These are phyloP conservation scores for Echeveria elegans DNA, from an alignment of 164 flowering plant species.

Conservation along the genomic window DNA sequence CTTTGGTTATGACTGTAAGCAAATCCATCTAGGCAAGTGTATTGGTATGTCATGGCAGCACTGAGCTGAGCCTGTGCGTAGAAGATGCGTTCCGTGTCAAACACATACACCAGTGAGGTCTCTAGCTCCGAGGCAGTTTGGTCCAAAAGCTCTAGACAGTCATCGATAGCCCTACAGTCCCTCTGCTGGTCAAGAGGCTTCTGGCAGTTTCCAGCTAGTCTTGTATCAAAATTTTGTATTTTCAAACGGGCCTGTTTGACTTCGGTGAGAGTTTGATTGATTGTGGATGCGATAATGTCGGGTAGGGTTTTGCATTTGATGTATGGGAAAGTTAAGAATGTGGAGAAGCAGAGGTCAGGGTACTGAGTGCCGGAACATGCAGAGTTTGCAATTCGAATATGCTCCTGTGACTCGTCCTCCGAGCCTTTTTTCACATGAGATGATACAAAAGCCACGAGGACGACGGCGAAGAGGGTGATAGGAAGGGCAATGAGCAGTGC, in stretches of 20 bases:
- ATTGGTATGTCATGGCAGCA: conserved; percentile 77
- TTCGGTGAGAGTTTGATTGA: conserved; percentile 33
- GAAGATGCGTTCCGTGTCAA: conserved; percentile 16
- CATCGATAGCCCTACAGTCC: conserved; percentile 46
- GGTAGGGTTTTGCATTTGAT: conserved; percentile 39
- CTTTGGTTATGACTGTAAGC: conserved; percentile 21
- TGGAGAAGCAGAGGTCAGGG: conserved; percentile 16
- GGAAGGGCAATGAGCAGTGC: not conserved
- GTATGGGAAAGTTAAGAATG: conserved; percentile 48
- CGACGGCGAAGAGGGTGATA: not conserved
- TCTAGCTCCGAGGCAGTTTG: conserved; percentile 39
- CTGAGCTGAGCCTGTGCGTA: conserved; percentile 52
- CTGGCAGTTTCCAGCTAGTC: conserved; percentile 8
- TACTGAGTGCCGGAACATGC: not conserved
- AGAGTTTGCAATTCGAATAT: not conserved
- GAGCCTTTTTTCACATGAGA: not conserved
- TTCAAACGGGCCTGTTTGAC: conserved; percentile 33
- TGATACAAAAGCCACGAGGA: not conserved
- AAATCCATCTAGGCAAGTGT: conserved; percentile 88
- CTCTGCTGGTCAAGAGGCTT: conserved; percentile 15
- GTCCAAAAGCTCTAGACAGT: conserved; percentile 65
- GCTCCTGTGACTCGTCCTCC: not conserved
- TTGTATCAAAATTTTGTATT: conserved; percentile 30
- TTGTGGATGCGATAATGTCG: conserved; percentile 33
- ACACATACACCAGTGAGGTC: conserved; percentile 29